Evolutionary conservation across 2,329 filamentous ascomycete genomes (phyloP).

Genomic region (Scortechinia acanthostroma): DNA sequence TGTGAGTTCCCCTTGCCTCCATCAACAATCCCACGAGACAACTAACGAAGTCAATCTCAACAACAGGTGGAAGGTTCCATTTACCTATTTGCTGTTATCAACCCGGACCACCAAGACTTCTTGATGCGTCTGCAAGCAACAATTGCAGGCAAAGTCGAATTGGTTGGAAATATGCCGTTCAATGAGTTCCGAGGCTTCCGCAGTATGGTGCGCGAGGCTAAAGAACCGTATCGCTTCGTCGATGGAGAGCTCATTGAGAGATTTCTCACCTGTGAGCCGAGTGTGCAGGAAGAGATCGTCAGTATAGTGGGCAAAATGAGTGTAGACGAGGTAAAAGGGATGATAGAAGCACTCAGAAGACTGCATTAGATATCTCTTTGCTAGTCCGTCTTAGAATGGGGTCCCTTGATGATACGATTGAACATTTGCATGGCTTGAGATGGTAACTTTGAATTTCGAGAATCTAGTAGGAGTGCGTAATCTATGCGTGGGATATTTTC

Average conservation of each 20-base stretch:
- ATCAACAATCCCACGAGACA: neutral
- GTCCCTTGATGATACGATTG: too few relatives aligned
- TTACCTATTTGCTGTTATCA: conserved; percentile 80
- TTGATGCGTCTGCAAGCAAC: conserved; percentile 74
- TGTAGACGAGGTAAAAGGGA: conserved; percentile 53
- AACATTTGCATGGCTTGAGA: too few relatives aligned
- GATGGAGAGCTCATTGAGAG: conserved; percentile 86
- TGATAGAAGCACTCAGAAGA: conserved; percentile 55
- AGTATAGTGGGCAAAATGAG: conserved; percentile 48
- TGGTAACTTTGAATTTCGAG: too few relatives aligned
- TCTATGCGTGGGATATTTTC: too few relatives aligned
- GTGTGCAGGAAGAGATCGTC: conserved; percentile 37
- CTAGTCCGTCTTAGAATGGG: too few relatives aligned
- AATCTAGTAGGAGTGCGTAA: too few relatives aligned
- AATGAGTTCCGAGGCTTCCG: conserved; percentile 75
- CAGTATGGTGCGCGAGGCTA: conserved; percentile 61
- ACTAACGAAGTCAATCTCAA: conserved; percentile 13
- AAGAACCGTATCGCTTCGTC: conserved; percentile 78
- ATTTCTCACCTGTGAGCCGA: conserved; percentile 67
- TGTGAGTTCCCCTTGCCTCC: conserved; percentile 42
- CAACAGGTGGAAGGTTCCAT: conserved; percentile 80
- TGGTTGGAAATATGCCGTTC: conserved; percentile 71
- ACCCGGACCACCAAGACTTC: conserved; percentile 65
- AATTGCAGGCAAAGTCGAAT: conserved; percentile 59
- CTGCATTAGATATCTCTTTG: too few relatives aligned